These are phyloP conservation scores for Dendryphion nanum DNA, from an alignment of 2,329 filamentous ascomycete genomes.

Conservation along the genomic window DNA sequence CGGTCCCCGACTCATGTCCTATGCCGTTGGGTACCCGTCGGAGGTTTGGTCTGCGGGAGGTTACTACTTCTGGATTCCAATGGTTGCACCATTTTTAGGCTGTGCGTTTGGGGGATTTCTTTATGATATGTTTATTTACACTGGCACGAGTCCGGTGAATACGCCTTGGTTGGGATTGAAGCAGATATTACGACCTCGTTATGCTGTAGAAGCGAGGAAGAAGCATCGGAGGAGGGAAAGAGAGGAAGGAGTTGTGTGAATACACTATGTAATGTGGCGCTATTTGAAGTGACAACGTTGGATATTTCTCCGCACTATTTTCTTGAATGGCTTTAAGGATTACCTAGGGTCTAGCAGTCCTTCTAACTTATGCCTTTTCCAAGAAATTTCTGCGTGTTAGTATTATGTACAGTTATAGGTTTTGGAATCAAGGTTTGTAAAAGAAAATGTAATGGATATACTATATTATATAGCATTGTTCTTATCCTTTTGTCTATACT, in stretches of 20 bases:
- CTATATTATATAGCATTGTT: too few relatives aligned
- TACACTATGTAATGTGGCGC: too few relatives aligned
- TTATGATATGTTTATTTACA: slow-evolving; percentile 55
- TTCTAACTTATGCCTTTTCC: too few relatives aligned
- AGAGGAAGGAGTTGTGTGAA: slow-evolving; percentile 27
- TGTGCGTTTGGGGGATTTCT: slow-evolving; percentile 30
- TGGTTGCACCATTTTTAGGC: slow-evolving; percentile 69
- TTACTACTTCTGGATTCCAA: slow-evolving; percentile 76
- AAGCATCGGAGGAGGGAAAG: slow-evolving; percentile 24
- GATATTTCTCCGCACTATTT: too few relatives aligned
- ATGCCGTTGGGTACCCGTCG: slow-evolving; percentile 65
- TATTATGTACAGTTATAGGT: too few relatives aligned
- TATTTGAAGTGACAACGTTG: too few relatives aligned
- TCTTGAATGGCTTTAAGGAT: too few relatives aligned
- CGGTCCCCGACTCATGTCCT: slow-evolving; percentile 65
- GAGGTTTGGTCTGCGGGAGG: slow-evolving; percentile 66
- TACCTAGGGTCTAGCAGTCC: too few relatives aligned
- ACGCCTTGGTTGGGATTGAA: slow-evolving; percentile 64
- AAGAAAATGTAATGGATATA: too few relatives aligned
- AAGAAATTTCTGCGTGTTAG: too few relatives aligned
- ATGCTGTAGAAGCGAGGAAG: slow-evolving; percentile 18
- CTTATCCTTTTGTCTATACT: too few relatives aligned
- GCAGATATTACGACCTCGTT: slow-evolving; percentile 39
- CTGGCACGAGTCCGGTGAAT: slow-evolving; percentile 69
- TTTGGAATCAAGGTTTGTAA: too few relatives aligned